Evolutionary conservation across 2,329 filamentous ascomycete species (phyloP).

Genomic region (Penicillium sp.): DNA sequence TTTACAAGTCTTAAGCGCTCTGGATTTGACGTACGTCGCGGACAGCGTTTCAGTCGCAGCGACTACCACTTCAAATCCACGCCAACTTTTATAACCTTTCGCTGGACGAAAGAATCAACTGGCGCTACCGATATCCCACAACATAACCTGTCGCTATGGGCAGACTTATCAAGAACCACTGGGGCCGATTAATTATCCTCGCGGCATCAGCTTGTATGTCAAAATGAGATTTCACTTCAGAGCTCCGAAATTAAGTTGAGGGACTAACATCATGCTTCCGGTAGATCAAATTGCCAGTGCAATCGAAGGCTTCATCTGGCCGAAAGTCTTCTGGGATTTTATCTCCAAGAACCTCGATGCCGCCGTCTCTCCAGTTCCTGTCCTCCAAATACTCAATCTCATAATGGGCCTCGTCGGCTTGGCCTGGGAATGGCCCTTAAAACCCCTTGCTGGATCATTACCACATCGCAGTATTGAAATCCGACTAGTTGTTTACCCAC

Average conservation of each 20-base stretch:
- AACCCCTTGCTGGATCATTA: slow-evolving; percentile 72
- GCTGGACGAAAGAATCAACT: slow-evolving; percentile 32
- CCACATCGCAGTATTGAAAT: slow-evolving; percentile 88
- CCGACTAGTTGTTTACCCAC: slow-evolving; percentile 78
- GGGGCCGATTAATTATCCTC: slow-evolving; percentile 91
- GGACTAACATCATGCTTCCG: background rate
- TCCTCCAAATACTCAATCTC: slow-evolving; percentile 88
- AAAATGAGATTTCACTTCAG: background rate
- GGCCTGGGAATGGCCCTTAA: slow-evolving; percentile 89
- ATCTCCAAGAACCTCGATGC: slow-evolving; percentile 85
- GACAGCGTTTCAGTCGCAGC: background rate
- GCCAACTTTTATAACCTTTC: slow-evolving; percentile 21
- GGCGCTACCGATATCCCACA: background rate
- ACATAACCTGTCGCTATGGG: slow-evolving; percentile 66
- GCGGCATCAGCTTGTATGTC: slow-evolving; percentile 75
- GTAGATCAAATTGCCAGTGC: slow-evolving; percentile 85
- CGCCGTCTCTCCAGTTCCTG: slow-evolving; percentile 83
- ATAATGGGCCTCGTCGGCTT: slow-evolving; percentile 77
- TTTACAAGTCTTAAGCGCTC: background rate
- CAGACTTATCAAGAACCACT: slow-evolving; percentile 99
- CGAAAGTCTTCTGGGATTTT: slow-evolving; percentile 98
- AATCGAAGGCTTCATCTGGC: slow-evolving; percentile 93
- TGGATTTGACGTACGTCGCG: background rate
- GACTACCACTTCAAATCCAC: background rate
- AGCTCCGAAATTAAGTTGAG: slow-evolving; percentile 5